A percentile compares a stretch with the other conserved stretches of the same genome.
phyloP scores from a whole-genome alignment of 164 flowering plant species.

The Chimonanthus praecox region DNA sequence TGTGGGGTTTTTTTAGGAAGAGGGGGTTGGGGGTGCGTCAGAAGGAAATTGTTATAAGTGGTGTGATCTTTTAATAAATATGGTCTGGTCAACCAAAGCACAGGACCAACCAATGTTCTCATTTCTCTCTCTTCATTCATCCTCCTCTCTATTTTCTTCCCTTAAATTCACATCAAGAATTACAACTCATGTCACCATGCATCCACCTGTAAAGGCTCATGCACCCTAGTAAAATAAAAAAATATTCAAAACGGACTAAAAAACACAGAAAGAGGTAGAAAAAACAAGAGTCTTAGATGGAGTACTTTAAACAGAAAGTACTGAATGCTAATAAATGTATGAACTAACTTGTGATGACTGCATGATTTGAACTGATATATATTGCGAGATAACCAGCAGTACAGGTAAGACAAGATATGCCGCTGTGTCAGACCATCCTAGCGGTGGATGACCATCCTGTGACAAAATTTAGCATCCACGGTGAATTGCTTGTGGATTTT shows the following conservation, averaged over 20 bases:
- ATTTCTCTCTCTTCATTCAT: not conserved
- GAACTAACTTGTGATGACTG: constrained; percentile 75
- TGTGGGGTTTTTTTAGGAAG: too few relatives aligned
- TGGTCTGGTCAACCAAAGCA: not conserved
- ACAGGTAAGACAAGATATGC: constrained; percentile 92
- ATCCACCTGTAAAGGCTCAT: too few relatives aligned
- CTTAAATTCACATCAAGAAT: too few relatives aligned
- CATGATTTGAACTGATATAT: constrained; percentile 81
- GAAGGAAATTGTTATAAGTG: not conserved
- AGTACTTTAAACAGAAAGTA: not conserved
- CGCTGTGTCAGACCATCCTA: constrained; percentile 91
- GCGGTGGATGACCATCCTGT: constrained; percentile 99
- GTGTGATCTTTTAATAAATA: not conserved
- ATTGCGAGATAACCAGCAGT: constrained; percentile 68
- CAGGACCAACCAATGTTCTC: not conserved
- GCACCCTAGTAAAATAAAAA: too few relatives aligned
- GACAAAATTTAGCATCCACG: constrained; percentile 5
- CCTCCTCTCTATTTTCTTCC: not conserved
- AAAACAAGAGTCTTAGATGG: too few relatives aligned
- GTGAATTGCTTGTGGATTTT: not conserved
- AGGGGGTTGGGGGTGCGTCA: too few relatives aligned
- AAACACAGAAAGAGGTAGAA: too few relatives aligned
- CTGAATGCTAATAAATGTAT: not conserved
- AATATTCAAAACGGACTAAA: too few relatives aligned
- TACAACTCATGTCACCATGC: too few relatives aligned